Base-by-base conservation (phyloP, 176 grass and related monocot genomes). In the Phyllostachys edulis region DNA sequence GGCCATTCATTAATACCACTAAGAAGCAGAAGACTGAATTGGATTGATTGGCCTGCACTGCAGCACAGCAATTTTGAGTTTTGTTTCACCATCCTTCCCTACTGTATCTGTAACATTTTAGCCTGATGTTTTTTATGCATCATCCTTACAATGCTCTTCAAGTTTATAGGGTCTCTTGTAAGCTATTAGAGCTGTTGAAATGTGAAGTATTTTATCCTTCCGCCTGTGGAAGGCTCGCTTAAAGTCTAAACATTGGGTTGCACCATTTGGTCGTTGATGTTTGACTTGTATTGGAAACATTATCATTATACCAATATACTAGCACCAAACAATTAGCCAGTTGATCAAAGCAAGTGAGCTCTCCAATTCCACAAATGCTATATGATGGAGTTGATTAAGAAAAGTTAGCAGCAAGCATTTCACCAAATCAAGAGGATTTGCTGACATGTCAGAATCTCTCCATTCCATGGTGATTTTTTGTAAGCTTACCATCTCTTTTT, bases 1-100 rank as follows among this genome's bases (percentile, higher is more conserved):
- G 88, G 62, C 93, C 91, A 0, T 99, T 92, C 81, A 94, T 94
- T 40, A 99, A 96, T 39, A 91, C 93, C 1, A 78, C 91, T 7
- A 99, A 94, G 83, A 99, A 96, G 77, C 90, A 85, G 51, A 90
- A 92, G 12, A 55, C 86, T 99, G 73, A 90, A 32, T 42, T 57
- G 8, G 47, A 40, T 56, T 34, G 9, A 39, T 42, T 55, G 26
- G 2, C 38, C 4, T 51, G 61, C 18, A n/a, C 46, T 34, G 63
- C 2, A n/a, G 56, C 37, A 74, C 60, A 82, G 10, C 26, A 55
- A 20, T 55, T 69, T 73, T 74, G n/a, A 14, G 17, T 76, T 79
- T 38, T 38, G 37, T 20, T 67, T 75, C 20, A 7, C 18, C n/a
- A 27, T 27, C 23, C 10, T 5, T 45, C 8, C 34, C 16, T 24